Percentiles rank a stretch among this genome's conserved stretches.
Conservation (phyloP, 108 stramenopile genomes). For the Pseudonitzschia multiseries region DNA sequence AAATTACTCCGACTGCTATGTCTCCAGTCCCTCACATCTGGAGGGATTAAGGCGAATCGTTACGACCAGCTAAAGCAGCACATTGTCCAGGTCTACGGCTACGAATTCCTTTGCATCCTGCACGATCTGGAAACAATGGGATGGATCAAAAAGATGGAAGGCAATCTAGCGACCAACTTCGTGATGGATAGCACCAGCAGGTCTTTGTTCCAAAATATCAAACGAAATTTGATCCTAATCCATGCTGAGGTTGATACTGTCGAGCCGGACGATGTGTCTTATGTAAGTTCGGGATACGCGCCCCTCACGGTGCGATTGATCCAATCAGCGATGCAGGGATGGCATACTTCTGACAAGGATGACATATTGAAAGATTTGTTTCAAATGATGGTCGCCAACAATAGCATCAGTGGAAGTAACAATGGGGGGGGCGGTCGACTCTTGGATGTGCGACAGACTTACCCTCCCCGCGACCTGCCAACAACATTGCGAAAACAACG, state of each 20-base stretch:
- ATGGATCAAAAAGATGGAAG: constrained; percentile 79
- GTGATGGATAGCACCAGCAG: constrained; percentile 32
- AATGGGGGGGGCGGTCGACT: constrained; percentile 38
- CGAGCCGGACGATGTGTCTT: constrained; percentile 90
- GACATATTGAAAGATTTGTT: constrained; percentile 62
- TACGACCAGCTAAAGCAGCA: constrained; percentile 86
- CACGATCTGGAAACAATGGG: constrained; percentile 85
- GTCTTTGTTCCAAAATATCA: constrained; percentile 59
- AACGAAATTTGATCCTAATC: constrained; percentile 84
- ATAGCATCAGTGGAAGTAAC: no score
- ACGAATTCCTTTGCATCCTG: constrained; percentile 78
- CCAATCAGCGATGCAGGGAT: constrained; percentile 84
- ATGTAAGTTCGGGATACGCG: constrained; percentile 92
- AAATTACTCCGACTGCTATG: constrained; percentile 82
- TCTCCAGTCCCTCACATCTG: constrained; percentile 85
- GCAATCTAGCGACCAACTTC: constrained; percentile 27
- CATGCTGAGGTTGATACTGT: constrained; percentile 85
- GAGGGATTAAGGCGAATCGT: constrained; percentile 84
- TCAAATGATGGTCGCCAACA: constrained; percentile 3
- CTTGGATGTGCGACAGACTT: constrained; percentile 65
- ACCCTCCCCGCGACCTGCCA: constrained; percentile 65
- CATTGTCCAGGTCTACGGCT: constrained; percentile 93
- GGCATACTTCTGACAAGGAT: constrained; percentile 53
- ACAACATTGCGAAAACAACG: constrained; percentile 46
- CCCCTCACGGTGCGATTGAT: constrained; percentile 89